phyloP scores from a whole-genome alignment of 805 yeast species.

The Yarrowia keelungensis region DNA sequence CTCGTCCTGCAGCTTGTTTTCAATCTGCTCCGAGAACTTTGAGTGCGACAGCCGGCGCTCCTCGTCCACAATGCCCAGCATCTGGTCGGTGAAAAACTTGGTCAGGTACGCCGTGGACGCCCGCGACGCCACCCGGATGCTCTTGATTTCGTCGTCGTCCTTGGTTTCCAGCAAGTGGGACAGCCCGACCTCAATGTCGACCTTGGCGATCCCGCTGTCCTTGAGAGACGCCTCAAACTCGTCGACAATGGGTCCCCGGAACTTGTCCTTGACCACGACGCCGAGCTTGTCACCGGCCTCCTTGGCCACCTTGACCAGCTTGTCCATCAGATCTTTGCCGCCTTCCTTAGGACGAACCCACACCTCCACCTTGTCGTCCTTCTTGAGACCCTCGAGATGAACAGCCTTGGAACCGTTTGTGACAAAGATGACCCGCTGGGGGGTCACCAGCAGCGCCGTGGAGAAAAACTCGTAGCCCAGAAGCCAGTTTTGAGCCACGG shows the following conservation, averaged over 20 bases:
- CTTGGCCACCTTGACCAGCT: constrained; percentile 55
- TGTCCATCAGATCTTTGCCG: constrained; percentile 68
- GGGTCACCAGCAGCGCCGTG: constrained; percentile 72
- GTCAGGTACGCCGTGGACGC: constrained; percentile 78
- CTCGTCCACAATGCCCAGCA: constrained; percentile 86
- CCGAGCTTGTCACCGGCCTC: constrained; percentile 62
- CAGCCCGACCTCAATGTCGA: constrained; percentile 62
- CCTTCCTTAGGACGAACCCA: constrained; percentile 83
- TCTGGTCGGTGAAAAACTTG: constrained; percentile 80
- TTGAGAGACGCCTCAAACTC: constrained; percentile 65
- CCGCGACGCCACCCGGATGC: constrained; percentile 72
- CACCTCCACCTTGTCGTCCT: constrained; percentile 56
- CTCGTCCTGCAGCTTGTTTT: constrained; percentile 80
- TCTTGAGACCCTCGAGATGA: constrained; percentile 67
- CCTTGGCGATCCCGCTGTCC: constrained; percentile 52
- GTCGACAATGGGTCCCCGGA: constrained; percentile 80
- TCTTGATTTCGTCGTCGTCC: constrained; percentile 76
- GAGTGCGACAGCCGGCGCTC: constrained; percentile 77
- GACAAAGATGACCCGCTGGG: constrained; percentile 65
- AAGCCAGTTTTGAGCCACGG: constrained; percentile 76
- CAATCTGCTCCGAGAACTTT: constrained; percentile 75
- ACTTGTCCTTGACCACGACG: constrained; percentile 73
- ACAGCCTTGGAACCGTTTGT: constrained; percentile 88
- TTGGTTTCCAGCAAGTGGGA: constrained; percentile 72
- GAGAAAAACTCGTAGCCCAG: constrained; percentile 97